phyloP scores from a whole-genome alignment of 148 eudicot species.

The Rhododendron mucronatum region DNA sequence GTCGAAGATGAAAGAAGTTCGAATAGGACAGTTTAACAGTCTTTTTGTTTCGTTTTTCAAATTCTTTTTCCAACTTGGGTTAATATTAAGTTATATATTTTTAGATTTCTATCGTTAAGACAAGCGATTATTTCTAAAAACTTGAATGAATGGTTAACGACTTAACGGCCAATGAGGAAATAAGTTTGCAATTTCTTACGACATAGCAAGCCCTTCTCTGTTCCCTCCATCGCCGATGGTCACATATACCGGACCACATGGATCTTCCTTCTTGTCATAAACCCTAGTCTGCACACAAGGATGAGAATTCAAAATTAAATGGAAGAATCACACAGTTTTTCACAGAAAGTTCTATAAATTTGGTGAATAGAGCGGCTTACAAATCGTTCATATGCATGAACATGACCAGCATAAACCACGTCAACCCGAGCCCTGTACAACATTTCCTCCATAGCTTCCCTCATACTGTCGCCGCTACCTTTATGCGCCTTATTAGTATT shows the following conservation, averaged over 20 bases:
- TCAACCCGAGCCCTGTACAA: constrained; percentile 60
- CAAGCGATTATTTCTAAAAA: too few relatives aligned
- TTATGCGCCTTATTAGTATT: constrained; percentile 62
- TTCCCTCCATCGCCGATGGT: constrained; percentile 95
- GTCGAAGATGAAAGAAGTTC: too few relatives aligned
- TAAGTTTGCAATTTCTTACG: constrained; percentile 33
- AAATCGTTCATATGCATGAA: constrained; percentile 86
- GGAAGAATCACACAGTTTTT: not conserved
- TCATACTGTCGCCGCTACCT: constrained; percentile 90
- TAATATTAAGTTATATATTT: too few relatives aligned
- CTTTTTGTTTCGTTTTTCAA: too few relatives aligned
- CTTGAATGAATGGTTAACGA: too few relatives aligned
- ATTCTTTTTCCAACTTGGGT: too few relatives aligned
- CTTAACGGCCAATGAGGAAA: too few relatives aligned
- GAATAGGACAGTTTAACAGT: too few relatives aligned
- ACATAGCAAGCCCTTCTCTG: constrained; percentile 67
- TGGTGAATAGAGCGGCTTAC: constrained; percentile 35
- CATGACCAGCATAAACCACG: constrained; percentile 70
- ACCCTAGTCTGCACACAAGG: constrained; percentile 42
- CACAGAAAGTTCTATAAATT: too few relatives aligned
- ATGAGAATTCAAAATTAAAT: not conserved
- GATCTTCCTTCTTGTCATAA: constrained; percentile 54
- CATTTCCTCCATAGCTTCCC: constrained; percentile 61
- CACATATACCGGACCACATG: constrained; percentile 72
- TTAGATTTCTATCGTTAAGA: too few relatives aligned